These are phyloP conservation scores for Penicillium corylophilum DNA, from an alignment of 2,329 filamentous ascomycete genomes.

Conservation along the genomic window DNA sequence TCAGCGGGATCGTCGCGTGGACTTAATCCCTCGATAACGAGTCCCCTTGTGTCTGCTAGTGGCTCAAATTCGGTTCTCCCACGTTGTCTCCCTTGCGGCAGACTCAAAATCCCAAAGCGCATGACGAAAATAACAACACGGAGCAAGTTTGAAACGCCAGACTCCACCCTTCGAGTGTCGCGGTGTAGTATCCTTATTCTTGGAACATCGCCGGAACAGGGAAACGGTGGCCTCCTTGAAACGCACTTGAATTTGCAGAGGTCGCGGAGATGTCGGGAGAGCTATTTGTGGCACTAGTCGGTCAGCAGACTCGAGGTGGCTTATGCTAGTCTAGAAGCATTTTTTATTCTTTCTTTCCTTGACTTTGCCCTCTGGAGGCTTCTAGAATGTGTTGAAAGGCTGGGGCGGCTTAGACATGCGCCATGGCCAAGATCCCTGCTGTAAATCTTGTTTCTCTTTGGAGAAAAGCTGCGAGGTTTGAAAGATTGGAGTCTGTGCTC, in stretches of 20 bases:
- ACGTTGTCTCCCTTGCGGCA: background rate
- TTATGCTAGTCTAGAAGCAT: background rate
- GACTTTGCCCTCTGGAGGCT: background rate
- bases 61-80: background rate
- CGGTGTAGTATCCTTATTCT: constrained; percentile 16
- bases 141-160: background rate
- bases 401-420: constrained; percentile 2
- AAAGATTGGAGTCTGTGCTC: constrained; percentile 2
- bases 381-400: background rate
- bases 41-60: background rate
- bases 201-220: constrained; percentile 10
- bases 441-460: constrained; percentile 10
- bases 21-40: background rate
- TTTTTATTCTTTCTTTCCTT: background rate
- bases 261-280: background rate
- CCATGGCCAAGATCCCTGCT: background rate
- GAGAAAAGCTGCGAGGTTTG: constrained; percentile 3
- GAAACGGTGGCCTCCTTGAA: constrained; percentile 5
- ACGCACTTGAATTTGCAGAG: constrained; percentile 5
- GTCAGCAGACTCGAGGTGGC: background rate
- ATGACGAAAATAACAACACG: background rate
- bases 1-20: background rate
- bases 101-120: background rate
- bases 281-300: background rate
- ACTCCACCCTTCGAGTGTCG: constrained; percentile 2